Conservation (phyloP, 2,329 filamentous ascomycete genomes). For the Allantophomopsis lycopodina region DNA sequence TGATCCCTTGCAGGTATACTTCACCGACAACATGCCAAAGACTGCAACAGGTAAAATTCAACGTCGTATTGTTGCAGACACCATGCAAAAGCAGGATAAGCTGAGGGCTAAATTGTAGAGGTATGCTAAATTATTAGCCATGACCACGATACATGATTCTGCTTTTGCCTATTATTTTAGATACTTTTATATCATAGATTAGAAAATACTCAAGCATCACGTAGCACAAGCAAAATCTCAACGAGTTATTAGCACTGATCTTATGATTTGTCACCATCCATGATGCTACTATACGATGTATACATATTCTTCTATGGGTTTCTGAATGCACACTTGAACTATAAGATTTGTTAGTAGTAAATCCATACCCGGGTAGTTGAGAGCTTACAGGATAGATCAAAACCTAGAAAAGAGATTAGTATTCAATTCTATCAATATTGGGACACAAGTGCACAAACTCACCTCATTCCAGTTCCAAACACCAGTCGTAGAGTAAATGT, state of each 20-base stretch:
- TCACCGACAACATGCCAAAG: conserved; percentile 76
- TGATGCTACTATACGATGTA: no score
- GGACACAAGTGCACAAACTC: conserved; percentile 1
- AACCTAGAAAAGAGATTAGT: conserved; percentile 17
- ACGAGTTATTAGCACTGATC: no score
- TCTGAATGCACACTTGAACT: conserved; percentile 29
- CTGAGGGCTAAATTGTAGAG: conserved; percentile 28
- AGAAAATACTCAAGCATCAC: background rate
- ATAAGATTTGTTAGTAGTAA: no score
- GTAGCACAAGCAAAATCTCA: background rate
- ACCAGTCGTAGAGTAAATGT: conserved; percentile 56
- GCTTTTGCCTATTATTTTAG: background rate
- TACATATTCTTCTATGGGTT: conserved; percentile 5
- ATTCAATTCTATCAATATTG: background rate
- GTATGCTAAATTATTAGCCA: no score
- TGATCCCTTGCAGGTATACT: conserved; percentile 45
- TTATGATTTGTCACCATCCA: no score
- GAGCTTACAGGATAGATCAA: conserved; percentile 33
- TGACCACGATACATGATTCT: no score
- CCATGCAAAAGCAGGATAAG: conserved; percentile 60
- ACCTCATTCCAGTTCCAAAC: conserved; percentile 74
- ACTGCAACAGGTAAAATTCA: conserved; percentile 89
- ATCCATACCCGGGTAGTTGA: no score
- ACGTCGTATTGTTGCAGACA: conserved; percentile 71
- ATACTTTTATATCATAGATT: background rate